phyloP scores from a whole-genome alignment of 169 alveolate genomes.

The Ichthyophthirius multifiliis region DNA sequence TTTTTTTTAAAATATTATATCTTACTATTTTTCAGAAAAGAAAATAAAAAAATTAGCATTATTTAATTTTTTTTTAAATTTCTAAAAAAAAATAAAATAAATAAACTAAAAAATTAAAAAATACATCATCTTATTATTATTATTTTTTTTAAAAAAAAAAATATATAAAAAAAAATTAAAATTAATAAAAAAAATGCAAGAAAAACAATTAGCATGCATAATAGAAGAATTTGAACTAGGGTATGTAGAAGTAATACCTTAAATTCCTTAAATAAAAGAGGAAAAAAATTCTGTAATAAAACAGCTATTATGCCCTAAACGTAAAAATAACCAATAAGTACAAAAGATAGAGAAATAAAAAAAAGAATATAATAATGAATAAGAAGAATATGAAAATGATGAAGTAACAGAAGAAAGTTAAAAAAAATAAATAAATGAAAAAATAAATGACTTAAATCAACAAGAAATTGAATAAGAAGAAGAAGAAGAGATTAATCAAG shows the following conservation, averaged over 20 bases:
- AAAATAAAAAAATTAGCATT: too few relatives aligned
- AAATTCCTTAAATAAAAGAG: neutral
- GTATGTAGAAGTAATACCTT: neutral
- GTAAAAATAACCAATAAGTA: too few relatives aligned
- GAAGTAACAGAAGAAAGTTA: neutral
- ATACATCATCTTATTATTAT: too few relatives aligned
- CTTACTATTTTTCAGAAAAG: too few relatives aligned
- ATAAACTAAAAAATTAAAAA: too few relatives aligned
- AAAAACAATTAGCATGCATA: neutral
- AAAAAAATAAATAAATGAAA: neutral
- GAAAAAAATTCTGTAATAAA: neutral
- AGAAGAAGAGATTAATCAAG: neutral
- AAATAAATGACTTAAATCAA: neutral
- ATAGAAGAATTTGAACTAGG: neutral
- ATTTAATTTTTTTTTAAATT: too few relatives aligned
- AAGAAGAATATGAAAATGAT: neutral
- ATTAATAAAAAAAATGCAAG: neutral
- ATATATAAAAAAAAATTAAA: too few relatives aligned
- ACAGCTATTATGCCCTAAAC: neutral
- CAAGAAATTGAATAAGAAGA: neutral
- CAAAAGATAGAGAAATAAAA: neutral
- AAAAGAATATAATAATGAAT: neutral
- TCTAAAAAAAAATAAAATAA: too few relatives aligned
- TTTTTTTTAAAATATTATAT: too few relatives aligned
- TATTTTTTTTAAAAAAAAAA: too few relatives aligned